Evolutionary conservation across 176 grass and related monocot species (phyloP), one percentile per base, ranked within the genome.

Genomic region (Metroxylon sagu): DNA sequence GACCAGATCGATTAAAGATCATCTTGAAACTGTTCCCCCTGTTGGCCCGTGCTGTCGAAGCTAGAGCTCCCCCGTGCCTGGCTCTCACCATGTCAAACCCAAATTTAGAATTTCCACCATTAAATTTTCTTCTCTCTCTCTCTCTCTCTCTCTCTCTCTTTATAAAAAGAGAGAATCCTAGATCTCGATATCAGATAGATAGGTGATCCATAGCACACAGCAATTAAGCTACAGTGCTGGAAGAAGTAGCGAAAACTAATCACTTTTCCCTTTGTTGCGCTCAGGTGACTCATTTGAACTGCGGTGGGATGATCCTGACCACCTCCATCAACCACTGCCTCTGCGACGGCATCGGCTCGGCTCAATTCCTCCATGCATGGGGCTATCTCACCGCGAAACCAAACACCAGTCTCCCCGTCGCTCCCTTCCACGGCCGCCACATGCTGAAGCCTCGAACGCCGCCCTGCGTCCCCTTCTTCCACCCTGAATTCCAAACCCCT

Each of bases 271-370:
- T 43, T 43, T 43, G 6, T 43, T 1, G 35, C 26, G 48, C 14
- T 27, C 52, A 97, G 92, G 92, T 85, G 57, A 97, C 92, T 16
- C 72, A 79, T 60, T 77, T 97, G 5, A 83, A 74, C 15, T 97
- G 92, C 79, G 92, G 87, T 27, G 92, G 92, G 16, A 78, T 88
- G 75, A 76, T 88, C 18, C 70, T 97, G 49, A 91, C 84, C 75
- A 91, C 84, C 1, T 84, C 78, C 27, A 91, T 97, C 62, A 91
- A 70, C 78, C 92, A 97, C 77, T 91, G 92, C 65, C 72, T 97
- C 62, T 88, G 87, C 57, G 92, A 97, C 64, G 92, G 87, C 61
- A 71, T 97, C 28, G 92, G 83, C 16, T 80, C 87, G 25, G 81
- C 92, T 17, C 81, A 91, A 48, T 97, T 97, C 50, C 87, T 97